A percentile compares a stretch with the other conserved stretches of the same genome.
Evolutionary conservation across 805 yeast genomes (phyloP).

Genomic region (Candida ulmi): DNA sequence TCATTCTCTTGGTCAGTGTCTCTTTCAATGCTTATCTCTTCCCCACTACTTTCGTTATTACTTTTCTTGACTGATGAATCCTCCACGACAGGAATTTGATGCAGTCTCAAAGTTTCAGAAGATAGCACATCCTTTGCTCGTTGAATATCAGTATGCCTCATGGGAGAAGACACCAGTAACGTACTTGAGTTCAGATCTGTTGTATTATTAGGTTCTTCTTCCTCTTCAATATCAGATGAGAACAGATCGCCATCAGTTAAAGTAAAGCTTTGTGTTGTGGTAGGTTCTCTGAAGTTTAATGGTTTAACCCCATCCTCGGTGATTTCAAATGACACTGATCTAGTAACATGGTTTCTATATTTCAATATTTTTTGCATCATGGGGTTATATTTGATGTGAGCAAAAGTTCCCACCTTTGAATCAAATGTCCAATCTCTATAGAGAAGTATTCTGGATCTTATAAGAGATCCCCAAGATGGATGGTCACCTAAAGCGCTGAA

Average conservation of each 20-base stretch:
- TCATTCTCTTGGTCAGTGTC: too few species aligned
- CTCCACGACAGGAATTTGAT: too few species aligned
- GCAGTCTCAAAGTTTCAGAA: constrained; percentile 1
- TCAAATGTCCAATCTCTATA: constrained; percentile 19
- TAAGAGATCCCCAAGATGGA: constrained; percentile 12
- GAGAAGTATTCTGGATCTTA: constrained; percentile 16
- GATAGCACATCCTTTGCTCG: constrained; percentile 13
- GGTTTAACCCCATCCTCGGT: constrained; percentile 4
- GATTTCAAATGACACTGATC: constrained; percentile 9
- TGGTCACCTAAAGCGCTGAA: constrained; percentile 17
- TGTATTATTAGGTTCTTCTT: neutral
- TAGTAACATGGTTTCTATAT: constrained; percentile 2
- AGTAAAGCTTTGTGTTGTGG: constrained; percentile 4
- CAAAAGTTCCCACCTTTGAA: constrained; percentile 9
- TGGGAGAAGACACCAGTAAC: constrained; percentile 10
- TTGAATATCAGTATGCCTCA: constrained; percentile 6
- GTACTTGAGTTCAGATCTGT: neutral
- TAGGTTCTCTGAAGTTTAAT: constrained; percentile 2
- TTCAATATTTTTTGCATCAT: constrained; percentile 10
- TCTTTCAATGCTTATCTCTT: too few species aligned
- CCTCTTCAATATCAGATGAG: constrained; percentile 5
- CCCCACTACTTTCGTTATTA: too few species aligned
- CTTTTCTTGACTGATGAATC: too few species aligned
- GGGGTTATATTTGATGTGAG: constrained; percentile 15
- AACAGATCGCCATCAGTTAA: constrained; percentile 14